Conservation (phyloP, 305 asterid genomes). For the Fraxinus floribunda region DNA sequence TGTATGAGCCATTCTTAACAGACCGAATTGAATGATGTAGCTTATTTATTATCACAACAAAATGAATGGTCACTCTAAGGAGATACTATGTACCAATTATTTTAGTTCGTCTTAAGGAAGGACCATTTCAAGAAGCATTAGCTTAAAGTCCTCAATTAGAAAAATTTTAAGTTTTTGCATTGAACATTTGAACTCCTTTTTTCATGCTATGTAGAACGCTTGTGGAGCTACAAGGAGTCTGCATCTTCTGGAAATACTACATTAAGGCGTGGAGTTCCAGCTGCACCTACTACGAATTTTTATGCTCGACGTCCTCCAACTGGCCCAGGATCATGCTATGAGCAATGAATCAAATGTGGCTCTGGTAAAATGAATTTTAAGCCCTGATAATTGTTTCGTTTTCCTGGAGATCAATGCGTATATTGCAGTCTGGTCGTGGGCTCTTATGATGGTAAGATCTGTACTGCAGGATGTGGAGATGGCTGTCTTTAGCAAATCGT, state of each 20-base stretch:
- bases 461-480: neutral
- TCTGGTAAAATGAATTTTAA: neutral
- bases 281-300: slow-evolving; percentile 64
- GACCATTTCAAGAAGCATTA: neutral
- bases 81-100: neutral
- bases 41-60: neutral
- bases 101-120: neutral
- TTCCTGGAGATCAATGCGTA: neutral
- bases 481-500: neutral
- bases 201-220: slow-evolving; percentile 53
- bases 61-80: neutral
- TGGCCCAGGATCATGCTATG: slow-evolving; percentile 82
- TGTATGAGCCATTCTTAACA: neutral
- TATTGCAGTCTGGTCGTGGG: neutral
- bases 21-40: neutral
- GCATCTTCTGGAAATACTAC: slow-evolving; percentile 35
- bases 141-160: neutral
- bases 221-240: slow-evolving; percentile 62
- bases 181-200: neutral
- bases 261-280: slow-evolving; percentile 71
- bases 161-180: neutral
- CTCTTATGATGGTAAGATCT: neutral
- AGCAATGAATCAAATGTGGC: slow-evolving; percentile 41
- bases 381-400: neutral
- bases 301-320: slow-evolving; percentile 68